Base-by-base conservation (phyloP, 108 stramenopile species). In the Schizochytrium sp. region DNA sequence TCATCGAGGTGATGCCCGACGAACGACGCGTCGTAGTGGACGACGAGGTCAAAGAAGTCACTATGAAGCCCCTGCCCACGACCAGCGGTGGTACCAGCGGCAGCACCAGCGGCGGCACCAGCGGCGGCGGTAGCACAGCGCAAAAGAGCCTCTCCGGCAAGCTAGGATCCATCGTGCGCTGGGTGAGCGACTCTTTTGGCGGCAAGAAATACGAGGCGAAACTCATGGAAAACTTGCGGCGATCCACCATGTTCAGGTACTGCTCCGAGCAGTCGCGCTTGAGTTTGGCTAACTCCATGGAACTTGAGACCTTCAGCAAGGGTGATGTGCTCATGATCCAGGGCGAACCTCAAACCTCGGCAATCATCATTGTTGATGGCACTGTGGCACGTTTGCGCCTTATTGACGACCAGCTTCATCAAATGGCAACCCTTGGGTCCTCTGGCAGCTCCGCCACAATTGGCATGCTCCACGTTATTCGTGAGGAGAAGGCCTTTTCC, bases 351-450 rank as follows among this genome's bases (percentile, higher is more conserved):
- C 91, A 91, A 44, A 43, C 83, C 28, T 44, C 90, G 5, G 91
- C 91, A 10, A 91, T 91, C 28, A 87, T 91, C n/a, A 88, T 91
- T 25, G 91, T 91, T 5, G 89, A 91, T 18, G 91, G 91, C 43
- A 90, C 89, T 48, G 91, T 91, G 43, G 89, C 91, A 25, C 88
- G 91, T 21, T 89, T 91, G 44, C 89, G 88, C 5, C 88, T 91
- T 83, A 72, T 91, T 16, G 90, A 91, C 87, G 89, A 91, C 29
- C 89, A 91, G 91, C 91, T 91, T 47, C 91, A 91, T 59, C 91
- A 91, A 44, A 91, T 91, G 16, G 91, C 90, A 21, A 91, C 91
- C 0, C 51, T 91, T 45, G 91, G 91, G 8, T 34, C 57, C 6
- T 72, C 90, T 72, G 90, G 90, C 88, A 90, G 25, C 69, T 5